Evolutionary conservation across 1,284 basidiomycete genomes (phyloP), one percentile per base, ranked within the genome.

Genomic region (Amylostereum areolatum): DNA sequence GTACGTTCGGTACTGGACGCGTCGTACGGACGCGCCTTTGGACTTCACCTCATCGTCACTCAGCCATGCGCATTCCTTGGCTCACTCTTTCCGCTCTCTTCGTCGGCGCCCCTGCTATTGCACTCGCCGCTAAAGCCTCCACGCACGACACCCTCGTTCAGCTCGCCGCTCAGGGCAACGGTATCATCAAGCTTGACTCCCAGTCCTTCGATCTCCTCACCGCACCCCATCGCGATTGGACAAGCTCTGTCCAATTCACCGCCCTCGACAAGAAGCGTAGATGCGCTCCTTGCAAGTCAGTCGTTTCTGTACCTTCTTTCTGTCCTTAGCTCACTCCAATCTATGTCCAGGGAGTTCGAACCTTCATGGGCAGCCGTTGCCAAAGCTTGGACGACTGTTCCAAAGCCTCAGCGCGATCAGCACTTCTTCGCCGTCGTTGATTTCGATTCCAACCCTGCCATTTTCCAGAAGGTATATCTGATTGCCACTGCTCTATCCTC

Each of bases 351-450:
- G 63, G 80, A 88, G 54, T 96, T 97, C 60, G 81, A 90, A 49
- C 89, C 92, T 3, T 77, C 85, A 12, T 96, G 84, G 77, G 76
- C 76, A 24, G 68, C 81, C 3, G 83, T 97, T 6, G 89, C 91
- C 25, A 83, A 83, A 58, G 81, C 89, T 35, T 97, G 93, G 94
- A 64, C 75, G 4, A 74, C 72, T 29, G 75, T 77, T 18, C 68
- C 86, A 10, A 63, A 73, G 48, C 71, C 71, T n/a, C 68, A 85
- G 33, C 78, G 86, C 40, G 75, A 92, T 64, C 70, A 75, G 51
- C 92, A 96, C 66, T 93, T 97, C 77, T 97, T 97, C 62, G 94
- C 83, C 10, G 85, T 83, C n/a, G 69, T 92, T 34, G 94, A 97
- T 66, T 97, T 96, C 63, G 80, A 86, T 55, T 75, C 89, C 37